Base-by-base conservation (phyloP, 2,329 filamentous ascomycete species). In the Penicillium sp. region DNA sequence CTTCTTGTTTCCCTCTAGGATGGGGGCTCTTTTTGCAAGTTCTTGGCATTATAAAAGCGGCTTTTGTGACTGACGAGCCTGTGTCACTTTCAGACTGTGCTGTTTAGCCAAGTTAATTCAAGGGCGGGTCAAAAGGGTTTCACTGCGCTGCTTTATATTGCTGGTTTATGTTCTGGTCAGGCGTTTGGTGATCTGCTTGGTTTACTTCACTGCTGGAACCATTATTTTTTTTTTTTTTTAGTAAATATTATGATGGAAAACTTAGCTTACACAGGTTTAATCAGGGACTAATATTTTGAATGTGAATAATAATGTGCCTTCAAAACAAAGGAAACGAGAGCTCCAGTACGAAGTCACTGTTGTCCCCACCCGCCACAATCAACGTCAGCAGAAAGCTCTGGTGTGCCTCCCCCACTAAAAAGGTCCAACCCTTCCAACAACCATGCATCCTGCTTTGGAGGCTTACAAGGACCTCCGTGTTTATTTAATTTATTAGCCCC, bases 381-480 rank as follows among this genome's bases (percentile, higher is more conserved):
- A 41, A 58, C 56, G 56, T 58, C 56, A 58, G 55, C 55, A 47
- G 56, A 58, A 58, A 58, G 56, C 56, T 58, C 56, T 58, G 50
- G 56, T 52, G n/a, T 41, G 21, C 35, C 17, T 35, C 17, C 52
- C 52, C 52, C 50, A 38, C 50, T 23, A 48, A 38, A 6, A 19
- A 49, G 45, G 31, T 17, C 54, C 29, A 30, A 44, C n/a, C 1
- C 38, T 55, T 41, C 38, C 35, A 51, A 38, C 26, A 49, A 13
- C 48, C 26, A n/a, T 45, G 30, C 50, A 23, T 35, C 26, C 29
- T 45, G 3, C 26, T 8, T 41, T 41, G 35, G 35, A 41, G 35
- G 11, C 35, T 41, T 41, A 41, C 11, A 15, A 41, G 15, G 35
- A 13, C 35, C 35, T 41, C 35, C 15, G 35, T 11, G 15, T 41